phyloP scores from a whole-genome alignment of 2,329 filamentous ascomycete genomes.

The Nigrospora osmanthi region DNA sequence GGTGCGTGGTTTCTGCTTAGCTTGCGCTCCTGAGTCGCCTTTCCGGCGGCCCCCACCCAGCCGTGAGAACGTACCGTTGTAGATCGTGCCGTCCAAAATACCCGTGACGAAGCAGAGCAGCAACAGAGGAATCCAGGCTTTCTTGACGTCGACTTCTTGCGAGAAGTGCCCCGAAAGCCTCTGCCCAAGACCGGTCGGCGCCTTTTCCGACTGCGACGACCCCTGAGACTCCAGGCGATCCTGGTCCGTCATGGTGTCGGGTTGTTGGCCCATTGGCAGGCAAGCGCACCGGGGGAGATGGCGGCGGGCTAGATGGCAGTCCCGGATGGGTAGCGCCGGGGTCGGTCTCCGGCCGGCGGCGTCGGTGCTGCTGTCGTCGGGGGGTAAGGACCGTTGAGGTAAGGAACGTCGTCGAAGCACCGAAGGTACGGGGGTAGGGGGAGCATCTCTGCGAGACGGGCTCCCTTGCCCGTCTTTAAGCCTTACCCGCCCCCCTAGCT shows the following conservation, averaged over 20 bases:
- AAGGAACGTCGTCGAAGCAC: neutral
- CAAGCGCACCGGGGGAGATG: too few relatives aligned
- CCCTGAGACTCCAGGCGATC: neutral
- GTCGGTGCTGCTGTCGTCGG: neutral
- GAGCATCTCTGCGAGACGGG: too few relatives aligned
- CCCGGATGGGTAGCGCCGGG: neutral
- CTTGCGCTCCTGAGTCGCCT: neutral
- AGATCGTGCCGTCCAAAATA: conserved; percentile 9
- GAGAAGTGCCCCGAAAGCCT: neutral
- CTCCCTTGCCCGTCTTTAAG: too few relatives aligned
- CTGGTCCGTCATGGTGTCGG: neutral
- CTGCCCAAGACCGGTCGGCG: neutral
- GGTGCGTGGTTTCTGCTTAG: neutral
- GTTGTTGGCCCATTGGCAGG: neutral
- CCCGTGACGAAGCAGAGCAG: conserved; percentile 10
- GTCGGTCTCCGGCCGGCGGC: neutral
- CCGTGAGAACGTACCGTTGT: conserved; percentile 6
- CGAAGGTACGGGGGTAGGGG: neutral
- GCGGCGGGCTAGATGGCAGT: neutral
- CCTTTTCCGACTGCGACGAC: neutral
- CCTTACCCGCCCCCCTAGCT: too few relatives aligned
- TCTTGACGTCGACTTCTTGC: conserved; percentile 2
- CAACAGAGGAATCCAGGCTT: conserved; percentile 7
- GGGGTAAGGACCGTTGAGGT: neutral
- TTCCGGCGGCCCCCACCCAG: neutral